Evolutionary conservation across 306 rosid genomes (phyloP), one percentile per base, ranked within the genome.

Genomic region (Crataegus laevigata): DNA sequence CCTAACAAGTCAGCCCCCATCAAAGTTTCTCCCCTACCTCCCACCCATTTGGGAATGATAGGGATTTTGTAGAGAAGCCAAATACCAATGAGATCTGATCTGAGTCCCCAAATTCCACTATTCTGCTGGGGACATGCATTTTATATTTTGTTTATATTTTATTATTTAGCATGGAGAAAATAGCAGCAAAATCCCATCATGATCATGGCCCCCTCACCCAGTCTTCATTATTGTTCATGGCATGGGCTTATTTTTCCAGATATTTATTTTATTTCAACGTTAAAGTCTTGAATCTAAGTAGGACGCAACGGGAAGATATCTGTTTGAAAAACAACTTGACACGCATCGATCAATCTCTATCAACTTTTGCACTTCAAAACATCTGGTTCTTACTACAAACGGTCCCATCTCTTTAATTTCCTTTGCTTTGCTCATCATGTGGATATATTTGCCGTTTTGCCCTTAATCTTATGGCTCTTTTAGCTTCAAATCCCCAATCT

Each of bases 71-170:
- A 0, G 22, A 21, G 32, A 11, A 58, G 24, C 19, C 24, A 25
- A 25, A 25, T 26, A 11, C 3, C 21, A 9, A 3, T 3, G 34
- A 25, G 58, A 72, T 72, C 71, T 58, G 68, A 62, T 29, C 34
- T 43, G 66, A 29, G 78, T 15, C 13, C 82, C 19, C 66, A 60
- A 77, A 40, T 52, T 68, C 59, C 77, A 78, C 78, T 77, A 61
- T 57, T n/a, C 1, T 34, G 72, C 52, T 26, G 75, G 69, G 58
- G 65, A 40, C 69, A 18, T 30, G 50, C 25, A 50, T 38, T 57
- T 52, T 52, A 36, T 9, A 6, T 4, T 45, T 45, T 14, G 4
- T 45, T 45, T 45, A 45, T 45, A 34, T 6, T 34, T 34, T 36
- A 54, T 58, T 28, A 61, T 19, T 25, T 29, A 55, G 14, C 18